Percentiles rank a stretch among this genome's conserved stretches.
Conservation (phyloP, 306 rosid genomes). For the Fragaria vesca region DNA sequence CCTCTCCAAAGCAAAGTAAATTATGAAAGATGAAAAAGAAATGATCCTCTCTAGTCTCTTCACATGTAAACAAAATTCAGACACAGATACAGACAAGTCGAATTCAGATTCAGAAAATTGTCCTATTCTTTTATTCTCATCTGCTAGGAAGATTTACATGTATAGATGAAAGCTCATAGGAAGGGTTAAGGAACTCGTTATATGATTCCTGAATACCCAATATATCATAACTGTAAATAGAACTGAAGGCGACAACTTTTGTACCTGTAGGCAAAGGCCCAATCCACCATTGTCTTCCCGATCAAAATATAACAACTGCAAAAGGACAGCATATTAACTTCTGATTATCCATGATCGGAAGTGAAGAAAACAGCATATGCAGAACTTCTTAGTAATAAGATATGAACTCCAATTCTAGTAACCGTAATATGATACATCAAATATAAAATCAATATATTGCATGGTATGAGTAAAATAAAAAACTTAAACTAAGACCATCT, state of each 20-base stretch:
- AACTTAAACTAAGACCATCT: background rate
- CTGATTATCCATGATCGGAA: background rate
- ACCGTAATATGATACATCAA: background rate
- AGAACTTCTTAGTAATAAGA: background rate
- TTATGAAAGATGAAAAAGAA: background rate
- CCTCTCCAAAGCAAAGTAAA: conserved; percentile 4
- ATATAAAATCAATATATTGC: background rate
- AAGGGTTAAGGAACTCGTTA: background rate
- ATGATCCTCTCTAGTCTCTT: background rate
- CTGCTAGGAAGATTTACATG: background rate
- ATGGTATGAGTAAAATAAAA: background rate
- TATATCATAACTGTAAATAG: background rate
- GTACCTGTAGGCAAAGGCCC: conserved; percentile 95
- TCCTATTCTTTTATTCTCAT: background rate
- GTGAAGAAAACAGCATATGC: background rate
- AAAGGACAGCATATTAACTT: conserved; percentile 17
- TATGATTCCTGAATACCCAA: background rate
- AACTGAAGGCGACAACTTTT: conserved; percentile 15
- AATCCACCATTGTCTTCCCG: conserved; percentile 81
- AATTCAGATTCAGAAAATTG: background rate
- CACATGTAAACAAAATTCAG: background rate
- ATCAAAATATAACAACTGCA: conserved; percentile 83
- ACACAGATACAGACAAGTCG: background rate
- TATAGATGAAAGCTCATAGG: background rate
- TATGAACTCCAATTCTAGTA: background rate